A percentile compares a stretch with the other conserved stretches of the same genome.
Evolutionary conservation across 305 asterid genomes (phyloP).

Genomic region (Solanum hybrid): DNA sequence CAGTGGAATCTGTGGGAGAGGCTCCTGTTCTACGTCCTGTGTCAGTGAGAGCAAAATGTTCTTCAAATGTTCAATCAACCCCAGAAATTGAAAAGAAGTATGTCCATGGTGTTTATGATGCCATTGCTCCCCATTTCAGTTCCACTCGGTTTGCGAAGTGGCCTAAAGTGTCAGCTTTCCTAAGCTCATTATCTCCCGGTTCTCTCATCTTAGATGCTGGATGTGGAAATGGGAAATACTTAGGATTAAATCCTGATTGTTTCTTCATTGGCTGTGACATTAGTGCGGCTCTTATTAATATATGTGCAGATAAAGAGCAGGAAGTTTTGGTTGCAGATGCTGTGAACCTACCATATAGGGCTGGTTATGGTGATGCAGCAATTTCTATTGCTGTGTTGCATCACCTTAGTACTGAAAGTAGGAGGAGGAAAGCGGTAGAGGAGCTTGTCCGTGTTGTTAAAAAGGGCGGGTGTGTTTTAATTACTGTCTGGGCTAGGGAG

Average conservation of each 20-base stretch:
- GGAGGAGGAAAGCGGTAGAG: conserved; percentile 83
- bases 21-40: conserved; percentile 41
- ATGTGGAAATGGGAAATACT: conserved; percentile 90
- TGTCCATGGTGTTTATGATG: conserved; percentile 90
- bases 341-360: conserved; percentile 75
- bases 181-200: conserved; percentile 59
- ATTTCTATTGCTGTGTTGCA: conserved; percentile 93
- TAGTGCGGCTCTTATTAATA: conserved; percentile 63
- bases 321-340: conserved; percentile 96
- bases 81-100: conserved; percentile 93
- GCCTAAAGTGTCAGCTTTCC: conserved; percentile 85
- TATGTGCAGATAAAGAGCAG: conserved; percentile 68
- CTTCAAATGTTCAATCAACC: conserved; percentile 51
- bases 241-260: conserved; percentile 66
- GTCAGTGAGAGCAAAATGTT: conserved; percentile 19
- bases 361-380: conserved; percentile 83
- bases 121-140: conserved; percentile 98
- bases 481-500: conserved; percentile 97
- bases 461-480: conserved; percentile 63
- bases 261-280: conserved; percentile 78
- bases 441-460: conserved; percentile 76
- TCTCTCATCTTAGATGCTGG: conserved; percentile 87
- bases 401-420: conserved; percentile 77
- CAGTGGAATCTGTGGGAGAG: conserved; percentile 17
- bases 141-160: conserved; percentile 91